These are phyloP conservation scores for Stellera chamaejasme DNA, from an alignment of 345 rosid species.

Conservation along the genomic window DNA sequence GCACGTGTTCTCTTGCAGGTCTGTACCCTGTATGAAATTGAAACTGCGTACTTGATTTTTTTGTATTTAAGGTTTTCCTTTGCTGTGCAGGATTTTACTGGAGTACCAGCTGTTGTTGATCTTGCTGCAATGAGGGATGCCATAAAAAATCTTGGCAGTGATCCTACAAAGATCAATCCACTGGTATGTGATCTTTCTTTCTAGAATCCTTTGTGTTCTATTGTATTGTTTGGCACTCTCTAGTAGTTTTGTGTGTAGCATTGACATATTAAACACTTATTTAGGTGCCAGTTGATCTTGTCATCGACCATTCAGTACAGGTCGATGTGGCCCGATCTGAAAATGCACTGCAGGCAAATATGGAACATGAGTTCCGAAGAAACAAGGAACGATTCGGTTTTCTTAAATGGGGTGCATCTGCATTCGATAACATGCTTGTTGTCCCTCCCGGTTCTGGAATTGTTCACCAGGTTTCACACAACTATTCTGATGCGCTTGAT, in stretches of 20 bases:
- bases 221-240: neutral
- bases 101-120: slow-evolving; percentile 82
- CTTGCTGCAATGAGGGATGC: slow-evolving; percentile 94
- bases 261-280: slow-evolving; percentile 7
- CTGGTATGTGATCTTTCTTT: slow-evolving; percentile 37
- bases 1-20: slow-evolving; percentile 86
- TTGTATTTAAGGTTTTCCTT: neutral
- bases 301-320: slow-evolving; percentile 85
- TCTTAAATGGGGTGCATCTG: slow-evolving; percentile 66
- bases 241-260: neutral
- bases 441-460: slow-evolving; percentile 78
- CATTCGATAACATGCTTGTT: slow-evolving; percentile 63
- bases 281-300: slow-evolving; percentile 89
- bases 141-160: slow-evolving; percentile 62
- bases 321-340: slow-evolving; percentile 75
- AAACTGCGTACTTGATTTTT: neutral
- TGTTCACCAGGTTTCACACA: slow-evolving; percentile 57
- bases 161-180: slow-evolving; percentile 81
- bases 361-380: slow-evolving; percentile 66
- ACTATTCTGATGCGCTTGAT: neutral
- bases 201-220: neutral
- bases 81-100: slow-evolving; percentile 67
- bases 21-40: neutral
- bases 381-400: slow-evolving; percentile 64
- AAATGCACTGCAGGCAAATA: slow-evolving; percentile 57